Conservation (phyloP, 2,329 filamentous ascomycete genomes). For the Fusarium tricinctum region DNA sequence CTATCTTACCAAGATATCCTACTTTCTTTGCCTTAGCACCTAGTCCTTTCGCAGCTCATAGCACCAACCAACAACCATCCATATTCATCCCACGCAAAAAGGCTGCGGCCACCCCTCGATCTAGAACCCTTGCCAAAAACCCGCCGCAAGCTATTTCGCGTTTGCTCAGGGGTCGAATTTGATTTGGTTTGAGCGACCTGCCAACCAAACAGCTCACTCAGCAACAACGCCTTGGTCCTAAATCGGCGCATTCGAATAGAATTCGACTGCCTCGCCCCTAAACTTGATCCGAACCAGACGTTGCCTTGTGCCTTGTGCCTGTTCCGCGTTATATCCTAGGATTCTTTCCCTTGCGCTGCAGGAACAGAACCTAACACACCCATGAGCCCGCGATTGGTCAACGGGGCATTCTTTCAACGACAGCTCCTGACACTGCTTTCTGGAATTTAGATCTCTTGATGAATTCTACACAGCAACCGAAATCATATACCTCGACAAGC, state of each 20-base stretch:
- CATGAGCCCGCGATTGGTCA: slow-evolving; percentile 49
- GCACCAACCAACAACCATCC: slow-evolving; percentile 17
- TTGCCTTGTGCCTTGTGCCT: slow-evolving; percentile 7
- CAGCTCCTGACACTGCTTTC: slow-evolving; percentile 43
- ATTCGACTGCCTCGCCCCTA: not conserved
- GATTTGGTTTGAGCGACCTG: slow-evolving; percentile 35
- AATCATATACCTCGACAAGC: slow-evolving; percentile 18
- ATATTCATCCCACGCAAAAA: slow-evolving; percentile 45
- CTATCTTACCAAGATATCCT: not conserved
- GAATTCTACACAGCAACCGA: slow-evolving; percentile 45
- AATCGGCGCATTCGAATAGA: slow-evolving; percentile 19
- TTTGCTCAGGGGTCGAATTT: slow-evolving; percentile 51
- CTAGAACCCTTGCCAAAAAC: slow-evolving; percentile 49
- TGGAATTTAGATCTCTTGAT: slow-evolving; percentile 48
- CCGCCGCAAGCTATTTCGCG: slow-evolving; percentile 47
- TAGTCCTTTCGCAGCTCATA: slow-evolving; percentile 12
- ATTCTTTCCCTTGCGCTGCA: slow-evolving; percentile 20
- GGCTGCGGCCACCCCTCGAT: slow-evolving; percentile 51
- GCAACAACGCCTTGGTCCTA: slow-evolving; percentile 32
- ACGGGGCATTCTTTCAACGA: slow-evolving; percentile 43
- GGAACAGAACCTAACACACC: slow-evolving; percentile 37
- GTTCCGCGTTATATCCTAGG: slow-evolving; percentile 2
- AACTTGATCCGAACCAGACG: slow-evolving; percentile 3
- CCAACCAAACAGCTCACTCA: slow-evolving; percentile 40
- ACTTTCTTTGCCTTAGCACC: slow-evolving; percentile 5